Evolutionary conservation across 192 early-diverging fungal genomes (phyloP).

Genomic region (Podila minutissima): DNA sequence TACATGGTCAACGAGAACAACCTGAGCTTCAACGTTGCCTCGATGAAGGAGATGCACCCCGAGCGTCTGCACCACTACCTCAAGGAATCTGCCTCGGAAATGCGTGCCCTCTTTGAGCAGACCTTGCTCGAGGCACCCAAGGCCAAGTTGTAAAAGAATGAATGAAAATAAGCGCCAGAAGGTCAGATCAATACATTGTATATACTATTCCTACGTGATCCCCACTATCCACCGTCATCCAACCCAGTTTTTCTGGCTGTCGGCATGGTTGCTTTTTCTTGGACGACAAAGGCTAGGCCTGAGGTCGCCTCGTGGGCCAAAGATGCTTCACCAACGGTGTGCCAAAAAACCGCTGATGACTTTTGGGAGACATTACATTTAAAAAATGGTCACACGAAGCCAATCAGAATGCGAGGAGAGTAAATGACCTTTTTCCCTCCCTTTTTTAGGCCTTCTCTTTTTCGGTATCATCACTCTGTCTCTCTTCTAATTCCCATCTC

Average conservation of each 20-base stretch:
- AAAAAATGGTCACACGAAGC: no score
- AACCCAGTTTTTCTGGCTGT: no score
- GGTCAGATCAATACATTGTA: background rate
- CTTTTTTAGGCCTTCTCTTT: background rate
- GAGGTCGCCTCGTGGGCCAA: background rate
- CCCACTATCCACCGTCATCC: no score
- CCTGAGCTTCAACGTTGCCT: constrained; percentile 90
- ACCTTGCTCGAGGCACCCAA: constrained; percentile 66
- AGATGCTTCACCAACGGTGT: no score
- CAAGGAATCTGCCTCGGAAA: constrained; percentile 88
- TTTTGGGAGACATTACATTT: no score
- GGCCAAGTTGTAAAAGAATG: constrained; percentile 70
- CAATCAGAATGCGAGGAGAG: no score
- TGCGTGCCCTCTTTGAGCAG: constrained; percentile 80
- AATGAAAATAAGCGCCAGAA: constrained; percentile 11
- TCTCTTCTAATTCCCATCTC: background rate
- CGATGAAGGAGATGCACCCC: constrained; percentile 64
- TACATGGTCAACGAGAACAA: constrained; percentile 90
- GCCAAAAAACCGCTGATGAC: no score
- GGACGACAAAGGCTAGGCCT: no score
- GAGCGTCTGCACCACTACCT: constrained; percentile 83
- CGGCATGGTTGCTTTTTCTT: no score
- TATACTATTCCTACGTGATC: background rate
- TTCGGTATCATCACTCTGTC: background rate
- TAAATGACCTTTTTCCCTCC: background rate